Base-by-base conservation (phyloP, 257 asterid species). In the Plantago major region DNA sequence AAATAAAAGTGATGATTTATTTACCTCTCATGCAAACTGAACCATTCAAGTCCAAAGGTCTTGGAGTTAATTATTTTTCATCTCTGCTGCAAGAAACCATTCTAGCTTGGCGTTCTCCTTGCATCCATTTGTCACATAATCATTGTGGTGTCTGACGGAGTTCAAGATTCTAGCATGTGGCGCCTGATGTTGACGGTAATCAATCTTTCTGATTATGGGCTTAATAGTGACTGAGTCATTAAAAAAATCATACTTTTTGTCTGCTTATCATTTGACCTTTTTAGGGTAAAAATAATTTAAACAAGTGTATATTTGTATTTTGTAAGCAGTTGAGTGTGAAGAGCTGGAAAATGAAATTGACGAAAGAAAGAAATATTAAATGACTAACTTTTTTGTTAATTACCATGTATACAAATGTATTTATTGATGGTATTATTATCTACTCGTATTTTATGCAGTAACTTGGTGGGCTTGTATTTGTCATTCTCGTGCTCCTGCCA, bases 61-160 rank as follows among this genome's bases (percentile, higher is more conserved):
- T 44, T 62, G 48, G 64, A 65, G 72, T 74, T 78, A 65, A 72
- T 40, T 30, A 42, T 63, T 62, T 74, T 54, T 16, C 55, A 44
- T 72, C 67, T 55, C 58, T 78, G 77, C 67, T 86, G 95, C 89
- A 82, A 84, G 94, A 90, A 64, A 80, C 48, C 49, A 68, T 80
- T 87, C 62, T 87, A 90, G 97, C 98, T 92, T 86, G 98, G 93
- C 40, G 73, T 92, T 61, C 85, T 89, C 44, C 96, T 92, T 65
- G 85, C 90, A 40, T 89, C 97, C 59, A 62, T 92, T 69, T 92
- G 98, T 63, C 94, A 92, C 74, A 62, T 86, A 49, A 30, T 89
- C 47, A 74, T 92, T 68, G 97, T 92, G 81, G 95, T 84, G 15
- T 89, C 98, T 0, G 95, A 86, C 69, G 97, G 97, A 73, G 83